These are phyloP conservation scores for Suhomyces chickasaworum DNA, from an alignment of 1,139 yeast species.

Conservation along the genomic window DNA sequence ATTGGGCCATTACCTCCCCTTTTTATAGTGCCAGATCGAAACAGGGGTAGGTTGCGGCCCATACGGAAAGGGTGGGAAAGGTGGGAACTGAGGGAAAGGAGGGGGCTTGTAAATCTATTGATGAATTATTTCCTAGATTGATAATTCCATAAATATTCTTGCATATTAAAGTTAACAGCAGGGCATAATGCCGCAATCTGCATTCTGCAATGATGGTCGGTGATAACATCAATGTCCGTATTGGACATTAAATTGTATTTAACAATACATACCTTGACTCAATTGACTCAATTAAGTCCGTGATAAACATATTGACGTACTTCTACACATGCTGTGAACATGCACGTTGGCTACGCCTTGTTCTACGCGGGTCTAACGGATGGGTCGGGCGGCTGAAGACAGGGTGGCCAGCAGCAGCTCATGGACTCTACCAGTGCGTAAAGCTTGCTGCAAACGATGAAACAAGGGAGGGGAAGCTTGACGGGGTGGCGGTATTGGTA, in stretches of 20 bases:
- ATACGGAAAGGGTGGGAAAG: neutral
- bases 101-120: neutral
- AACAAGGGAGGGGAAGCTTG: no score
- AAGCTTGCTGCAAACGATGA: no score
- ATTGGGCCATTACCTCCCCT: neutral
- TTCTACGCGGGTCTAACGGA: slow-evolving; percentile 2
- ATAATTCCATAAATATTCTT: neutral
- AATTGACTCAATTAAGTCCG: no score
- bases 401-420: no score
- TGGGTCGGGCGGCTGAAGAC: neutral
- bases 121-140: neutral
- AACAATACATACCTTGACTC: no score
- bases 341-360: neutral
- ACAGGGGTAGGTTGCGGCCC: neutral
- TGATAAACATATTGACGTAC: no score
- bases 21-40: neutral
- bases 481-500: no score
- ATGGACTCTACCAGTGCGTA: no score
- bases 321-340: no score
- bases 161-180: neutral
- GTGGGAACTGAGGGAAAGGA: no score
- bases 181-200: neutral
- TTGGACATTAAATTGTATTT: neutral
- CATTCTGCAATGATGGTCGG: no score
- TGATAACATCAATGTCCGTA: neutral